Evolutionary conservation across 495 filamentous ascomycete genomes (phyloP).

Genomic region (Thozetella sp.): DNA sequence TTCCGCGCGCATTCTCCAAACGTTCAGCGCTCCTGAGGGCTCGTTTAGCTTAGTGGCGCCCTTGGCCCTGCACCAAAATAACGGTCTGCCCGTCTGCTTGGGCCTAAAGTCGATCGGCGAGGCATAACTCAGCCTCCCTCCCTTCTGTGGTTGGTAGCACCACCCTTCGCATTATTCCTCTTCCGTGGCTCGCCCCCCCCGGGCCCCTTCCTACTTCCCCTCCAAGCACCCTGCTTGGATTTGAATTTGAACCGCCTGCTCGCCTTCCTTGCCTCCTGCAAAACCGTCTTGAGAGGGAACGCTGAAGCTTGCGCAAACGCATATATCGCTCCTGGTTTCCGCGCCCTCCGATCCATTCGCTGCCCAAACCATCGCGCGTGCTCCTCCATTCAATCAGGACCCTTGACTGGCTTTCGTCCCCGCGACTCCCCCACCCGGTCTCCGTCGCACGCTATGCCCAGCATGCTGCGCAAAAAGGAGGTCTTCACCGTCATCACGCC

Average conservation of each 20-base stretch:
- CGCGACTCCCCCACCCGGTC: background rate
- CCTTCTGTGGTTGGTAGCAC: too few species aligned
- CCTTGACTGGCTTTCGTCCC: background rate
- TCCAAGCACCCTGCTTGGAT: background rate
- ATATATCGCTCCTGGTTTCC: background rate
- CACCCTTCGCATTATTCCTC: too few species aligned
- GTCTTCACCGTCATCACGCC: slow-evolving; percentile 48
- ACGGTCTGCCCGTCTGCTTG: background rate
- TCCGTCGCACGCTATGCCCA: slow-evolving; percentile 5
- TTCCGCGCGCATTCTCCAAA: background rate
- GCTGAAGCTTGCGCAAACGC: background rate
- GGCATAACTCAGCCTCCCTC: background rate
- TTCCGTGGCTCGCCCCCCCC: background rate
- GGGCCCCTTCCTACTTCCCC: background rate
- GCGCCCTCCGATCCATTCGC: too few species aligned
- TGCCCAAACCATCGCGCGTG: background rate
- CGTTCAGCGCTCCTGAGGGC: background rate
- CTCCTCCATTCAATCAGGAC: background rate
- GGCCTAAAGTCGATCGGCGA: background rate
- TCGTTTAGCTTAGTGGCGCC: background rate
- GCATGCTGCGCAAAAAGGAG: slow-evolving; percentile 52
- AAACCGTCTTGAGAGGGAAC: background rate
- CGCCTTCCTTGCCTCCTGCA: background rate
- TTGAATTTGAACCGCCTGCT: too few species aligned
- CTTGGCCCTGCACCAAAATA: background rate